These are phyloP conservation scores for Lodderomyces parapsilosis DNA, from an alignment of 1,139 yeast genomes.

Conservation along the genomic window DNA sequence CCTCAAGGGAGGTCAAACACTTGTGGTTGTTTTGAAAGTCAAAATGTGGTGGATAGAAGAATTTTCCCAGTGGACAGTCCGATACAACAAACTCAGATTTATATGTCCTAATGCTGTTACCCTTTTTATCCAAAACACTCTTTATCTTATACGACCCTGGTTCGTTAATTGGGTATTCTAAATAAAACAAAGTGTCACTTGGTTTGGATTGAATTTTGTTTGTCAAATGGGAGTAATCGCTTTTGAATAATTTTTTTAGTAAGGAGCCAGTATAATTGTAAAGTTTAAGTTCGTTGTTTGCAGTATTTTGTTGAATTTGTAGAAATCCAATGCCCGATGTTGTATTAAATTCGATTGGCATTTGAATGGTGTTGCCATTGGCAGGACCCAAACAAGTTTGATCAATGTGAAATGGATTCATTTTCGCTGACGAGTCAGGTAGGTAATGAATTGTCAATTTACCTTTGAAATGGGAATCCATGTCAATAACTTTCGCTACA, in stretches of 20 bases:
- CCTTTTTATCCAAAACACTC: slow-evolving; percentile 64
- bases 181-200: slow-evolving; percentile 37
- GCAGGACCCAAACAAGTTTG: slow-evolving; percentile 54
- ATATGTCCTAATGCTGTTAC: slow-evolving; percentile 60
- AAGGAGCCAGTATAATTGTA: slow-evolving; percentile 60
- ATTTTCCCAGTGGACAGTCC: slow-evolving; percentile 71
- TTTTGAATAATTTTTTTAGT: slow-evolving; percentile 42
- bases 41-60: slow-evolving; percentile 34
- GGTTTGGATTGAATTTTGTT: slow-evolving; percentile 18
- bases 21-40: slow-evolving; percentile 36
- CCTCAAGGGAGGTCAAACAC: slow-evolving; percentile 48
- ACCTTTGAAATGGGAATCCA: slow-evolving; percentile 79
- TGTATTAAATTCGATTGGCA: slow-evolving; percentile 83
- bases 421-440: slow-evolving; percentile 85
- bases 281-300: slow-evolving; percentile 47
- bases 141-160: slow-evolving; percentile 76
- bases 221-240: slow-evolving; percentile 40
- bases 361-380: slow-evolving; percentile 24
- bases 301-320: slow-evolving; percentile 62
- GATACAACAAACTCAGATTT: slow-evolving; percentile 68
- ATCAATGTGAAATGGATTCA: slow-evolving; percentile 72
- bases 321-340: slow-evolving; percentile 69
- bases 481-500: slow-evolving; percentile 49
- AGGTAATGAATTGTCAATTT: slow-evolving; percentile 80
- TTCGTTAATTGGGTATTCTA: slow-evolving; percentile 56